Evolutionary conservation across 768 basidiomycete genomes (phyloP), one percentile per base, ranked within the genome.

Genomic region (Galerina sulciceps): DNA sequence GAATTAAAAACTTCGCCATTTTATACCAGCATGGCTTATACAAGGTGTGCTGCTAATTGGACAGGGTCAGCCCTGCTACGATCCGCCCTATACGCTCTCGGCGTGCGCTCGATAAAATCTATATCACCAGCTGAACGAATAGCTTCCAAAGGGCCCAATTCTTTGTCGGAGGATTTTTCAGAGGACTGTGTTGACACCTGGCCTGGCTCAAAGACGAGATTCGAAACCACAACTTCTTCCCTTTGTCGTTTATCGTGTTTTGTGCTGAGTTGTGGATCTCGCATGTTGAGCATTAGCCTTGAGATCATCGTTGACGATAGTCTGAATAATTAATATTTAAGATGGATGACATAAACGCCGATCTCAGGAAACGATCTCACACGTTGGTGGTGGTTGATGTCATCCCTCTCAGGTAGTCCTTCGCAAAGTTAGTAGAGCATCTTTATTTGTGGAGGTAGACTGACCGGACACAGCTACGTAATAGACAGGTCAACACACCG

Each of bases 341-440:
- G 11, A 47, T 15, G 11, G 18, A 8, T 47, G 14, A 47, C 23
- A 15, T 15, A 14, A 47, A n/a, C n/a, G n/a, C n/a, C n/a, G n/a
- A 23, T 47, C 15, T 15, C n/a, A 35, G 14, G 14, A 40, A 23
- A 40, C 18, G 23, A 14, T 38, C 34, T 18, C n/a, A 52, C 50
- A 52, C 38, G n/a, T 52, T 52, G 18, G 50, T 52, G 11, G 40
- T 18, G 10, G 50, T 52, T 36, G 50, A 36, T 13, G 50, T 52
- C 22, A 26, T 41, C 23, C 50, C 50, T 23, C 18, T n/a, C 23
- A 52, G 20, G 18, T 44, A 10, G 23, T 22, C 43, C 43, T 44
- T 31, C 26, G 26, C 26, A 44, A 20, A 6, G 20, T 13, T 22
- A 18, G 18, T 10, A 20, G 11, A 18, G 43, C 20, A 22, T 20